Evolutionary conservation across 2,329 filamentous ascomycete genomes (phyloP), one percentile per base, ranked within the genome.

Genomic region (Colletotrichum sp.): DNA sequence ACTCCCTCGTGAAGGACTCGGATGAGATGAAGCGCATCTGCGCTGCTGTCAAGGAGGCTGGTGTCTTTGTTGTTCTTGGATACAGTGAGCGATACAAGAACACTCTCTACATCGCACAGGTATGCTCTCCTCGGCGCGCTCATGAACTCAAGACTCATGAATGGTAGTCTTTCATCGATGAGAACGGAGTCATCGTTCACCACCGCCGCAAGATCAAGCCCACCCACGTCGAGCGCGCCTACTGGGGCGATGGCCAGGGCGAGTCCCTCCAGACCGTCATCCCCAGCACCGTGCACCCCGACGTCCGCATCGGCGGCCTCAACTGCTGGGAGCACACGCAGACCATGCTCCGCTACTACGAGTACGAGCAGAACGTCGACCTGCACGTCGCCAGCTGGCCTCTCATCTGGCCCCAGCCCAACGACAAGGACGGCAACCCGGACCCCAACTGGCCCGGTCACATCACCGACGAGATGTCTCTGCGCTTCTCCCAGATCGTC

Each of bases 221-320:
- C 1, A 89, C 87, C 2, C 87, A 89, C 72, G 82, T 89, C 52
- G 87, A 89, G 79, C 84, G 86, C 57, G 82, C 85, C 3, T 83
- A 86, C 57, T 92, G 89, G 79, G 90, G 90, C 3, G 90, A 92
- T 66, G 90, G 89, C 4, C 86, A 89, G 2, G 90, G 89, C 4
- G 89, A 91, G 48, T 89, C 90, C n/a, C 88, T 90, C 61, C 86
- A 86, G 75, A 87, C 86, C 43, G 90, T 92, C 0, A 85, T 87
- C 7, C 85, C 89, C 43, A 87, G 67, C 87, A 4, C 84, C 85
- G 4, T 36, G 10, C 39, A 55, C 57, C 71, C 71, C 10, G 87
- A 89, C 63, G 89, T 89, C 5, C 87, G 87, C 9, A 84, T 92
- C 12, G 90, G 90, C 1, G 87, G 87, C 14, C 83, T 92, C 55